Conservation (phyloP, 2,329 filamentous ascomycete genomes). For the Exophiala bonariae region DNA sequence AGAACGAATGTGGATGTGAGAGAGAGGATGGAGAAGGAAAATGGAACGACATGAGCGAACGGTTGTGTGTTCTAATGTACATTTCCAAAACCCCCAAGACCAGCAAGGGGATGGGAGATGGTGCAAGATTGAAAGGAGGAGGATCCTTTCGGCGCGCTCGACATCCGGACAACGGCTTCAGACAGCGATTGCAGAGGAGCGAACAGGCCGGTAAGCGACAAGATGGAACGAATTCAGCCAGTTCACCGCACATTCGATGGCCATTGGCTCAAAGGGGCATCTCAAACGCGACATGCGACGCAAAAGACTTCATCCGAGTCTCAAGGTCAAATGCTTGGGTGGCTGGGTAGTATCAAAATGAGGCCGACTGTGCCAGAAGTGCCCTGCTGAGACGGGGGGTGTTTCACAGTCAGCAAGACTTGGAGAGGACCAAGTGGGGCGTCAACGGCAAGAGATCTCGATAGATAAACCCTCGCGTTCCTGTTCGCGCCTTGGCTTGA, state of each 20-base stretch:
- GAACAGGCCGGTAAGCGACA: slow-evolving; percentile 12
- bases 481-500: not conserved
- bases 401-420: slow-evolving; percentile 18
- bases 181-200: slow-evolving; percentile 18
- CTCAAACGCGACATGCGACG: slow-evolving; percentile 25
- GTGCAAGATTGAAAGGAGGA: slow-evolving; percentile 21
- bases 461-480: not conserved
- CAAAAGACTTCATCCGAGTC: slow-evolving; percentile 21
- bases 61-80: slow-evolving; percentile 20
- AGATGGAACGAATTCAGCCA: slow-evolving; percentile 10
- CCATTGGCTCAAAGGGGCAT: slow-evolving; percentile 16
- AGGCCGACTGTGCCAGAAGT: slow-evolving; percentile 20
- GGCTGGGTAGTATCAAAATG: slow-evolving; percentile 24
- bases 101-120: slow-evolving; percentile 6
- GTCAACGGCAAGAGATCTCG: not conserved
- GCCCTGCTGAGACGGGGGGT: slow-evolving; percentile 18
- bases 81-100: slow-evolving; percentile 8
- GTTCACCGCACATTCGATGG: slow-evolving; percentile 6
- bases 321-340: slow-evolving; percentile 13
- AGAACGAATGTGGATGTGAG: slow-evolving; percentile 18
- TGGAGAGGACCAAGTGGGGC: slow-evolving; percentile 1
- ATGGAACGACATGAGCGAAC: slow-evolving; percentile 8
- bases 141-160: slow-evolving; percentile 18
- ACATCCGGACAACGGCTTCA: slow-evolving; percentile 25
- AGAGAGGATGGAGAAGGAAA: slow-evolving; percentile 12